Percentiles rank a stretch among this genome's conserved stretches.
phyloP scores from a whole-genome alignment of 345 rosid species.

The Acer saccharum region DNA sequence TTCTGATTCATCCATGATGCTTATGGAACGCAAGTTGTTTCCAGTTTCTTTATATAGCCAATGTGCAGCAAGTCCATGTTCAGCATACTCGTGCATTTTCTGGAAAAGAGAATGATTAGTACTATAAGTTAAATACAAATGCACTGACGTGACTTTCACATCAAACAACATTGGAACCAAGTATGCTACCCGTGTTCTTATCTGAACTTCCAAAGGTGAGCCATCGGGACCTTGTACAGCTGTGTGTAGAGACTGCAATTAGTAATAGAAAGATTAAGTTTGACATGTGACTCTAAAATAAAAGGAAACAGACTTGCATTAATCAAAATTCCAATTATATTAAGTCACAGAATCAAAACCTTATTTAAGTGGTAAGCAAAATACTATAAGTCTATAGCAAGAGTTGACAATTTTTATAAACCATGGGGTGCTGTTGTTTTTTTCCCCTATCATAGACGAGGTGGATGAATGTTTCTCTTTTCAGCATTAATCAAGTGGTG shows the following conservation, averaged over 20 bases:
- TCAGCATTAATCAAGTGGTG: not conserved
- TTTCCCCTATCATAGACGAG: not conserved
- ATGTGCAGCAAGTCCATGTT: conserved; percentile 86
- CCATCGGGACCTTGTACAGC: conserved; percentile 73
- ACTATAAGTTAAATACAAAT: conserved; percentile 14
- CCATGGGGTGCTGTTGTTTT: too few relatives aligned
- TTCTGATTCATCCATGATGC: conserved; percentile 48
- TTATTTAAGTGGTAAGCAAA: not conserved
- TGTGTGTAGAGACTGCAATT: conserved; percentile 72
- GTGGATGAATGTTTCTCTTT: not conserved
- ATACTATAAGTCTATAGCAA: too few relatives aligned
- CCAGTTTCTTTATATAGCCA: conserved; percentile 82
- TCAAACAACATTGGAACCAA: conserved; percentile 1
- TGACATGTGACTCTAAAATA: not conserved
- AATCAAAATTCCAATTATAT: not conserved
- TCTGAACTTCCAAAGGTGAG: conserved; percentile 77
- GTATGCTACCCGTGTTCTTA: conserved; percentile 65
- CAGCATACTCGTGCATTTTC: conserved; percentile 84
- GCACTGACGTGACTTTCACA: not conserved
- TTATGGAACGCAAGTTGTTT: conserved; percentile 37
- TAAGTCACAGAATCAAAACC: conserved; percentile 7
- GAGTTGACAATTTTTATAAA: not conserved
- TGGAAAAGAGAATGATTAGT: conserved; percentile 19
- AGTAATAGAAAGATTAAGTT: conserved; percentile 8
- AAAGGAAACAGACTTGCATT: not conserved